These are phyloP conservation scores for Ajuga reptans DNA, from an alignment of 305 asterid species.

Conservation along the genomic window DNA sequence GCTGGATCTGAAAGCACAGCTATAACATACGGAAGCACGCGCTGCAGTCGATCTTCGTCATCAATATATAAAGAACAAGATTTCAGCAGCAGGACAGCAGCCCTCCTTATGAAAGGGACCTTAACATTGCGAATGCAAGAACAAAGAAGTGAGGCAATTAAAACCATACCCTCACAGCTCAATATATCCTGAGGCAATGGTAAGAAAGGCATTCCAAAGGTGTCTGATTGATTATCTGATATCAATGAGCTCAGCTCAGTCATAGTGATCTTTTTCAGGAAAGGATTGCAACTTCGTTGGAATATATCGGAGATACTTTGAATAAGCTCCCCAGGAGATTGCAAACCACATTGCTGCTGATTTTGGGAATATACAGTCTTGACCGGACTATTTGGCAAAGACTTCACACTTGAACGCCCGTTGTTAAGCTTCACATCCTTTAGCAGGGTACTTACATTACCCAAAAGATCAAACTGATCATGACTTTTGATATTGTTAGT, in stretches of 20 bases:
- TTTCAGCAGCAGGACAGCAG: conserved; percentile 82
- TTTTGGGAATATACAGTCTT: conserved; percentile 35
- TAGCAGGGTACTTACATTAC: conserved; percentile 58
- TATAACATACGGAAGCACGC: conserved; percentile 93
- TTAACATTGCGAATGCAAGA: conserved; percentile 94
- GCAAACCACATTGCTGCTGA: conserved; percentile 44
- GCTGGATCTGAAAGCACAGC: conserved; percentile 94
- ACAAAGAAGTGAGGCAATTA: conserved; percentile 92
- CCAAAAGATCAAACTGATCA: conserved; percentile 72
- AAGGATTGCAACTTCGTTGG: conserved; percentile 75
- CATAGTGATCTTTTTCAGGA: conserved; percentile 66
- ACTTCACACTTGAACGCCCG: conserved; percentile 34
- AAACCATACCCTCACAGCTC: conserved; percentile 98
- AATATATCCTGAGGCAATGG: conserved; percentile 75
- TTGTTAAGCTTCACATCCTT: conserved; percentile 62
- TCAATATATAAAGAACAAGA: conserved; percentile 90
- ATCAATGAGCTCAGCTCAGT: conserved; percentile 57
- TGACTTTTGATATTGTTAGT: conserved; percentile 41
- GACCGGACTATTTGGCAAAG: conserved; percentile 37
- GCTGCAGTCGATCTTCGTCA: conserved; percentile 91
- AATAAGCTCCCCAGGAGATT: conserved; percentile 68
- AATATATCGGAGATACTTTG: conserved; percentile 62
- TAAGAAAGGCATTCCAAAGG: conserved; percentile 86
- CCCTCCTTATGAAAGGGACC: conserved; percentile 89
- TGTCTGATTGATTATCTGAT: conserved; percentile 84